Evolutionary conservation across 2,329 filamentous ascomycete species (phyloP).

Genomic region (Penicillium frequentans): DNA sequence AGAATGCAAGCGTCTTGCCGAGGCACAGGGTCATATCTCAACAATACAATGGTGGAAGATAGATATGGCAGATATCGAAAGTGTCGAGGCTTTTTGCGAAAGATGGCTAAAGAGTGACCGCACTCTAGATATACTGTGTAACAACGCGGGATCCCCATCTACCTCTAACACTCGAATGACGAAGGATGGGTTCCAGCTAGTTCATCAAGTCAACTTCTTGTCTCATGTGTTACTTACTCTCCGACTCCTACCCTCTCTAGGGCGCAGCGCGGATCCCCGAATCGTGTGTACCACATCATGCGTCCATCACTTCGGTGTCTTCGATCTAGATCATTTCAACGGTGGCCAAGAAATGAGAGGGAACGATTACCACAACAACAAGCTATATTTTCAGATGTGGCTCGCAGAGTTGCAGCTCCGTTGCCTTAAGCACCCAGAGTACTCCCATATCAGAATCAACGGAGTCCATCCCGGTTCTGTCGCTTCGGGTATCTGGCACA

Average conservation of each 20-base stretch:
- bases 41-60: conserved; percentile 15
- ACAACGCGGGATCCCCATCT: conserved; percentile 13
- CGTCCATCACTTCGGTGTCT: conserved; percentile 9
- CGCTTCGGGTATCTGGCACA: conserved; percentile 14
- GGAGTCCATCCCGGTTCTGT: conserved; percentile 17
- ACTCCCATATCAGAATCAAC: conserved; percentile 16
- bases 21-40: conserved; percentile 5
- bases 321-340: conserved; percentile 13
- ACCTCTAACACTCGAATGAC: conserved; percentile 1
- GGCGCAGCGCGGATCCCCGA: conserved; percentile 9
- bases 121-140: conserved; percentile 14
- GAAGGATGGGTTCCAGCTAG: conserved; percentile 12
- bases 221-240: conserved; percentile 17
- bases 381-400: conserved; percentile 18
- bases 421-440: conserved; percentile 12
- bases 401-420: conserved; percentile 14
- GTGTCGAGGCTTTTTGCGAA: conserved; percentile 11
- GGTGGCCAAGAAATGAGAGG: conserved; percentile 1
- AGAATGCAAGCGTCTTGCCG: conserved; percentile 7
- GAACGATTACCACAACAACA: conserved; percentile 13
- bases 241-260: conserved; percentile 15
- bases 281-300: conserved; percentile 18
- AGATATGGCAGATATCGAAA: conserved; percentile 14
- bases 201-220: conserved; percentile 11
- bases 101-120: conserved; percentile 11